A percentile compares a stretch with the other conserved stretches of the same genome.
Evolutionary conservation across 2,329 filamentous ascomycete species (phyloP).

Genomic region (Tolypocladium cylindrosporum): DNA sequence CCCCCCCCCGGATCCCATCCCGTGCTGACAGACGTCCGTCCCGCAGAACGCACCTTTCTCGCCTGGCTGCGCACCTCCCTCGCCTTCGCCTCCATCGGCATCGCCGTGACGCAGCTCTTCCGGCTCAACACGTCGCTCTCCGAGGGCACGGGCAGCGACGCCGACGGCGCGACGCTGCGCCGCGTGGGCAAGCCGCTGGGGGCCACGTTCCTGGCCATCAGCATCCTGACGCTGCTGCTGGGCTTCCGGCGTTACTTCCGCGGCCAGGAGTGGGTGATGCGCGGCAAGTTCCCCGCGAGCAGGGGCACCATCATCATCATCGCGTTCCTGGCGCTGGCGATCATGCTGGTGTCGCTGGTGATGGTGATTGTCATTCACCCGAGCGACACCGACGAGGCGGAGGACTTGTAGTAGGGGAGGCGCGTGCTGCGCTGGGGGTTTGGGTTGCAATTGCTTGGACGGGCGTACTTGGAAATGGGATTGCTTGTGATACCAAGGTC

Average conservation of each 20-base stretch:
- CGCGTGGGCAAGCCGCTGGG: slow-evolving; percentile 65
- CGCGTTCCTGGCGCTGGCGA: slow-evolving; percentile 50
- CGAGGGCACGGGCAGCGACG: slow-evolving; percentile 16
- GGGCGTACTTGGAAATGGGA: background rate
- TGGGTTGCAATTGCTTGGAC: background rate
- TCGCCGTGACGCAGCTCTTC: slow-evolving; percentile 77
- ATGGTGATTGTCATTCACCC: slow-evolving; percentile 49
- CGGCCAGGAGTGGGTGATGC: slow-evolving; percentile 68
- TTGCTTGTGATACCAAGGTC: background rate
- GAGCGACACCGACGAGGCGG: slow-evolving; percentile 1
- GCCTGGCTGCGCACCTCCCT: slow-evolving; percentile 78
- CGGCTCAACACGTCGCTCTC: slow-evolving; percentile 62
- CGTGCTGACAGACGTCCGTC: background rate
- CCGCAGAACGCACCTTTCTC: slow-evolving; percentile 70
- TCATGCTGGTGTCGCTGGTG: slow-evolving; percentile 51
- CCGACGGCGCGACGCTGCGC: slow-evolving; percentile 36
- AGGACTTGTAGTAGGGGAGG: slow-evolving; percentile 1
- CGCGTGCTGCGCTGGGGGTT: too few species aligned
- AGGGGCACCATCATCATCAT: slow-evolving; percentile 66
- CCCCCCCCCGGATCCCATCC: background rate
- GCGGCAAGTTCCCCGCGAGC: slow-evolving; percentile 71
- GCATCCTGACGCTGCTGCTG: slow-evolving; percentile 63
- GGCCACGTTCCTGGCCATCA: slow-evolving; percentile 65
- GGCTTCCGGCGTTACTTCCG: slow-evolving; percentile 74
- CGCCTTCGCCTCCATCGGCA: slow-evolving; percentile 72